A percentile compares a stretch with the other conserved stretches of the same genome.
These are phyloP conservation scores for Myxozyma melibiosi DNA, from an alignment of 805 yeast genomes.

Conservation along the genomic window DNA sequence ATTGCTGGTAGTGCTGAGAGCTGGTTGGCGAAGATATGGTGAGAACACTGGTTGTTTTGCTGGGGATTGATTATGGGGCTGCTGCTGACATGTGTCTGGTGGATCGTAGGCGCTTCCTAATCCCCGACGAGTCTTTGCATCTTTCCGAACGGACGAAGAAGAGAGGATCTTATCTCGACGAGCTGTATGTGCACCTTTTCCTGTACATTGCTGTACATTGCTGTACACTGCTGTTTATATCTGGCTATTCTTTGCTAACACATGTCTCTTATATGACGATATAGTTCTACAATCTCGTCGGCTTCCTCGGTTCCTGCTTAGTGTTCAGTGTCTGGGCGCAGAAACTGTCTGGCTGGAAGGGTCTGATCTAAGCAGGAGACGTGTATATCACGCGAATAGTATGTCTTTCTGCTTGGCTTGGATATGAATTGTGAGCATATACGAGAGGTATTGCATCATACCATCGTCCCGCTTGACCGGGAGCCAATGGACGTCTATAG, in stretches of 20 bases:
- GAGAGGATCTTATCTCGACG: conserved; percentile 73
- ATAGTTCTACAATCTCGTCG: conserved; percentile 68
- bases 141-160: conserved; percentile 84
- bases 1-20: too few species aligned
- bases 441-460: too few species aligned
- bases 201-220: background rate
- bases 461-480: too few species aligned
- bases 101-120: conserved; percentile 72
- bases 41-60: background rate
- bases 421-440: too few species aligned
- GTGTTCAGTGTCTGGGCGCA: conserved; percentile 80
- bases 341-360: conserved; percentile 37
- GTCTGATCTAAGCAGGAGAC: conserved; percentile 11
- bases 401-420: background rate
- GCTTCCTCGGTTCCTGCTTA: conserved; percentile 80
- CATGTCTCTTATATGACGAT: background rate
- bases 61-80: too few species aligned
- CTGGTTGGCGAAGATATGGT: background rate
- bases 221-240: background rate
- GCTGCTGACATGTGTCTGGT: background rate
- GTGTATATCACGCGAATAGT: background rate
- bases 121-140: conserved; percentile 73
- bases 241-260: background rate
- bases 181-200: conserved; percentile 51
- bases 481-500: too few species aligned